Evolutionary conservation across 1,139 yeast species (phyloP).

Genomic region (Saccharomyces uvarum): DNA sequence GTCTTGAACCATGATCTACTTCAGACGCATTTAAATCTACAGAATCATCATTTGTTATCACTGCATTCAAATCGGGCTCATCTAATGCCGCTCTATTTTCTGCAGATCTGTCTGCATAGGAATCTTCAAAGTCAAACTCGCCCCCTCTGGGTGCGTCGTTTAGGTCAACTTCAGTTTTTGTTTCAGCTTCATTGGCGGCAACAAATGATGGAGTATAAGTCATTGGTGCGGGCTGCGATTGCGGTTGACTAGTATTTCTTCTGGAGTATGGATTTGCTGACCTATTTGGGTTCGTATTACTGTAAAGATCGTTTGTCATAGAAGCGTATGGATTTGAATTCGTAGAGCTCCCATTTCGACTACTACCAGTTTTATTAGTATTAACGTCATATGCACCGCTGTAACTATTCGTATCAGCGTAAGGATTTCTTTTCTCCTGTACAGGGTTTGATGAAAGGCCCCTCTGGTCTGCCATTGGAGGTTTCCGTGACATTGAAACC

Average conservation of each 20-base stretch:
- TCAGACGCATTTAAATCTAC: slow-evolving; percentile 26
- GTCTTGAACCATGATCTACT: slow-evolving; percentile 13
- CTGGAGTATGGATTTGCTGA: slow-evolving; percentile 14
- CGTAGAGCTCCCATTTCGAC: background rate
- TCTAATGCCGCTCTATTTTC: slow-evolving; percentile 13
- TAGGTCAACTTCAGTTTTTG: slow-evolving; percentile 12
- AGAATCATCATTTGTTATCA: slow-evolving; percentile 13
- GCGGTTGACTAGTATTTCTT: slow-evolving; percentile 4
- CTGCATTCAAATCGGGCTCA: slow-evolving; percentile 23
- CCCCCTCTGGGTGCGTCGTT: slow-evolving; percentile 12
- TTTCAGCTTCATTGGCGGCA: slow-evolving; percentile 6
- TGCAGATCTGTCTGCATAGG: slow-evolving; percentile 2
- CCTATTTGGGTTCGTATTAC: background rate
- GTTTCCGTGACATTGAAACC: background rate
- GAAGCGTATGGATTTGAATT: slow-evolving; percentile 13
- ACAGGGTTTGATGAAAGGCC: background rate
- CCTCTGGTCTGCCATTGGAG: background rate
- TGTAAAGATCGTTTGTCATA: slow-evolving; percentile 9
- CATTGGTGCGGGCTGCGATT: background rate
- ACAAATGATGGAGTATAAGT: slow-evolving; percentile 3
- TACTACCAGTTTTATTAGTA: background rate
- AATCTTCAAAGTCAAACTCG: slow-evolving; percentile 15
- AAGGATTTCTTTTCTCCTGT: background rate
- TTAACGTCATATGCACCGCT: slow-evolving; percentile 6
- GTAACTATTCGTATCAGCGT: slow-evolving; percentile 1